These are phyloP conservation scores for Skeletonema costatum DNA, from an alignment of 108 stramenopile genomes.

Conservation along the genomic window DNA sequence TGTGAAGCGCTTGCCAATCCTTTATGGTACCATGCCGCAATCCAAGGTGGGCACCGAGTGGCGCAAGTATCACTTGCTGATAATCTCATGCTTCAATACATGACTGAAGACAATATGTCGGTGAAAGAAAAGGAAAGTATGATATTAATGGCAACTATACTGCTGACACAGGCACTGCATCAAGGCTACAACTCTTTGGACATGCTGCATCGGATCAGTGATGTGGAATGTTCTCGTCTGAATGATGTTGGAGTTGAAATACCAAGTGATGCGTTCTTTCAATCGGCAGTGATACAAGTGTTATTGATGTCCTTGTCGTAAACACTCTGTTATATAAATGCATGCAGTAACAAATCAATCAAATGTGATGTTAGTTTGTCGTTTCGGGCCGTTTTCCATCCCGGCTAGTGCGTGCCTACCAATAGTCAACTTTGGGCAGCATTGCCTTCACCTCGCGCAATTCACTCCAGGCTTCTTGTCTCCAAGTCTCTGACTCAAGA, in stretches of 20 bases:
- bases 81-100: conserved; percentile 52
- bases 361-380: too few species aligned
- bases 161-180: conserved; percentile 63
- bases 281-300: conserved; percentile 48
- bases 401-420: background rate
- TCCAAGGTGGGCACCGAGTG: conserved; percentile 55
- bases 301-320: background rate
- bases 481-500: too few species aligned
- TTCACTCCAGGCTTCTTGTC: too few species aligned
- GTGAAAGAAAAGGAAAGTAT: conserved; percentile 27
- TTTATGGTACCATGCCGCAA: conserved; percentile 59
- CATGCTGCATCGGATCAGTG: conserved; percentile 50
- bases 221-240: conserved; percentile 44
- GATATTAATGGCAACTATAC: conserved; percentile 41
- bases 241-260: conserved; percentile 20
- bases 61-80: conserved; percentile 66
- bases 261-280: conserved; percentile 48
- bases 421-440: background rate
- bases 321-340: background rate
- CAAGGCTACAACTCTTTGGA: conserved; percentile 53
- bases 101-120: conserved; percentile 7
- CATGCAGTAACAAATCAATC: background rate
- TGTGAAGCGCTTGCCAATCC: conserved; percentile 36
- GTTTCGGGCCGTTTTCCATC: too few species aligned
- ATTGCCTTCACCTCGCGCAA: too few species aligned